Evolutionary conservation across 2,329 filamentous ascomycete species (phyloP).

Genomic region (Venturia carpophila): DNA sequence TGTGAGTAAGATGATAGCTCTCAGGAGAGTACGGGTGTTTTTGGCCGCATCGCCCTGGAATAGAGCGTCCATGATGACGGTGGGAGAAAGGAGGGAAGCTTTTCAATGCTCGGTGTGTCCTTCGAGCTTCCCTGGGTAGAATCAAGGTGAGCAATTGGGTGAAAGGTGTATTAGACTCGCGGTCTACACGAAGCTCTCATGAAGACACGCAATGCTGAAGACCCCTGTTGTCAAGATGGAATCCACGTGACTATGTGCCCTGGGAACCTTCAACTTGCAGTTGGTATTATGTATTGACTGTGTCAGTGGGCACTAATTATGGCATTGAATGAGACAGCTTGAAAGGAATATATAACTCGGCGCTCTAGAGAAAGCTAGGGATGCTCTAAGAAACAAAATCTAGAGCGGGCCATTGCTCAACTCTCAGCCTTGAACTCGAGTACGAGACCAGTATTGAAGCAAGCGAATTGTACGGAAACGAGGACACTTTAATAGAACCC

Average conservation of each 20-base stretch:
- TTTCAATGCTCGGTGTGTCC: background rate
- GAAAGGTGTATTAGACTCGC: background rate
- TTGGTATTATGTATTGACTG: background rate
- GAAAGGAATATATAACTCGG: background rate
- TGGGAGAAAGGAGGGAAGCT: background rate
- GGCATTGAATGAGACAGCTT: background rate
- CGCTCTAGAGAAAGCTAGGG: background rate
- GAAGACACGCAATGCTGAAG: background rate
- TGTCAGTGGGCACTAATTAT: background rate
- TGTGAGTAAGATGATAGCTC: constrained; percentile 80
- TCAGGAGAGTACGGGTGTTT: constrained; percentile 76
- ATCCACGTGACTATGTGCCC: background rate
- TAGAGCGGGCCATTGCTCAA: background rate
- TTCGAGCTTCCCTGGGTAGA: constrained; percentile 8
- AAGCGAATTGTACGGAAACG: no score
- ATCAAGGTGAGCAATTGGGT: background rate
- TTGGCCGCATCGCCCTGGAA: constrained; percentile 70
- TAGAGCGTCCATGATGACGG: constrained; percentile 37
- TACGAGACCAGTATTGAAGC: no score
- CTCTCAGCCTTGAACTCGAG: background rate
- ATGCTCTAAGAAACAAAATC: no score
- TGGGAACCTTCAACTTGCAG: no score
- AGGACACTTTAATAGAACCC: no score
- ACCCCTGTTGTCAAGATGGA: background rate
- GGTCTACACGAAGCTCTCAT: background rate